Conservation (phyloP, 2,329 filamentous ascomycete genomes). For the Teratosphaeria viscida region DNA sequence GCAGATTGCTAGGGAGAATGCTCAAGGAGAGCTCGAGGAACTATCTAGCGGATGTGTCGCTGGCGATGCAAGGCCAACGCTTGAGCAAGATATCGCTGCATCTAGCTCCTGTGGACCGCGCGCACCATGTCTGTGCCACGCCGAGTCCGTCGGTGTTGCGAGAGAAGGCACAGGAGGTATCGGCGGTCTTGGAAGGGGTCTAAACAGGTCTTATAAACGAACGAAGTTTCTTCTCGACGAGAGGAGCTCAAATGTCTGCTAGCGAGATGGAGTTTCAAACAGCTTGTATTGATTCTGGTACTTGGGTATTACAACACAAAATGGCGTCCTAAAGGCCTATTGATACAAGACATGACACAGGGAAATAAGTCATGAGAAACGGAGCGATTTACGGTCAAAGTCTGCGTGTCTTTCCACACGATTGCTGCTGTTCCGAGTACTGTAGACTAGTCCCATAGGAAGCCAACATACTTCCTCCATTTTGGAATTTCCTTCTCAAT, state of each 20-base stretch:
- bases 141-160: not conserved
- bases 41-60: not conserved
- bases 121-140: not conserved
- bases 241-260: not conserved
- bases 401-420: not conserved
- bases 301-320: not conserved
- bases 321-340: not conserved
- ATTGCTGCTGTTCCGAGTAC: not conserved
- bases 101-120: not conserved
- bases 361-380: not conserved
- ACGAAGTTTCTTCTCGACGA: not conserved
- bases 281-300: not conserved
- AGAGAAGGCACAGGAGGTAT: not conserved
- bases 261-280: not conserved
- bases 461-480: slow-evolving; percentile 10
- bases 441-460: slow-evolving; percentile 13
- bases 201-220: not conserved
- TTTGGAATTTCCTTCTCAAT: slow-evolving; percentile 10
- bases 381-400: not conserved
- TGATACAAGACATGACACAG: not conserved
- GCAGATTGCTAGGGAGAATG: not conserved
- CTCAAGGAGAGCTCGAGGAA: not conserved
- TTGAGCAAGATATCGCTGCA: not conserved
- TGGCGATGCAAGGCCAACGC: not conserved
- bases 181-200: not conserved